Evolutionary conservation across 805 yeast species (phyloP).

Genomic region (Debaryomyces tyrocola): DNA sequence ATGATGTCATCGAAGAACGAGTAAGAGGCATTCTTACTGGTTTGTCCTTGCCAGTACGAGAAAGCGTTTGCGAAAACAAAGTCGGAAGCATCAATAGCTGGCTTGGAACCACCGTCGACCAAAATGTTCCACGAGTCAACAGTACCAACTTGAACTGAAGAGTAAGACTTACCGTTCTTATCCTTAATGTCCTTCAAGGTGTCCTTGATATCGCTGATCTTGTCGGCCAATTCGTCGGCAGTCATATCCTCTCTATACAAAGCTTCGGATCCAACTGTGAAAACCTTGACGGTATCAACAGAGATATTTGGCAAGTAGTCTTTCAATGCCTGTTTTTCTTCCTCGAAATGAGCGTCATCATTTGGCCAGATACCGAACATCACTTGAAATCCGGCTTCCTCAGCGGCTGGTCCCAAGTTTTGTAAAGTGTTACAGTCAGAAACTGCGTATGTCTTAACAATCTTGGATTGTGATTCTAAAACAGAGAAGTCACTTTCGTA

Average conservation of each 20-base stretch:
- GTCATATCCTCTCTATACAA: constrained; percentile 87
- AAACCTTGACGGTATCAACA: constrained; percentile 64
- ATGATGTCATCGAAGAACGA: constrained; percentile 95
- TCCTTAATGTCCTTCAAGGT: constrained; percentile 65
- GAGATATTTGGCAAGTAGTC: constrained; percentile 72
- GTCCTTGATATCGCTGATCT: constrained; percentile 61
- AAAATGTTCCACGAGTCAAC: constrained; percentile 95
- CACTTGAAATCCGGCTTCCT: constrained; percentile 69
- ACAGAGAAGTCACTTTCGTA: constrained; percentile 66
- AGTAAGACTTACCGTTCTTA: constrained; percentile 76
- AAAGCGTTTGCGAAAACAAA: constrained; percentile 91
- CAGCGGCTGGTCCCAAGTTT: constrained; percentile 84
- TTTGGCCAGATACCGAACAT: constrained; percentile 94
- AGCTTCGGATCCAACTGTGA: constrained; percentile 95
- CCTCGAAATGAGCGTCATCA: constrained; percentile 72
- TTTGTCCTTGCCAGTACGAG: constrained; percentile 99
- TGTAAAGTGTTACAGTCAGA: constrained; percentile 92
- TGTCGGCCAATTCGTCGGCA: constrained; percentile 68
- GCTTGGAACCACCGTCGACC: constrained; percentile 71
- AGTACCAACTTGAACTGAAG: constrained; percentile 77
- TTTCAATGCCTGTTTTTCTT: constrained; percentile 72
- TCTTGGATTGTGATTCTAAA: constrained; percentile 57
- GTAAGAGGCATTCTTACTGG: constrained; percentile 76
- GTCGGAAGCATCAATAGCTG: constrained; percentile 81
- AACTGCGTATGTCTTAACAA: constrained; percentile 84